These are phyloP conservation scores for Wickerhamomyces sydowiorum DNA, from an alignment of 805 yeast species.

Conservation along the genomic window DNA sequence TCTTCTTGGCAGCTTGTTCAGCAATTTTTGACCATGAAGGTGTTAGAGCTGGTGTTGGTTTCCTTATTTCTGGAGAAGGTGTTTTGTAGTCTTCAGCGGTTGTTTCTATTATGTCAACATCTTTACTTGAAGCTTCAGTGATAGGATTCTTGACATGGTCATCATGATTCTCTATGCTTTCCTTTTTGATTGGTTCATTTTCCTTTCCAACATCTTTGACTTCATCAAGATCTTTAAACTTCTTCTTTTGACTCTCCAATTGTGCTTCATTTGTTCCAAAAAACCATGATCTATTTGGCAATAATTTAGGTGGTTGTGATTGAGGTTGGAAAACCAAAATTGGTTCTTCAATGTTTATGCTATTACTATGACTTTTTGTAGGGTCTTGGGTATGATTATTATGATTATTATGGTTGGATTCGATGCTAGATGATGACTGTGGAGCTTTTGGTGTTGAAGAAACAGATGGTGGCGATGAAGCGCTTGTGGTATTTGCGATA, in stretches of 20 bases:
- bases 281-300: slow-evolving; percentile 3
- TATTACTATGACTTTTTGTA: background rate
- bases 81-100: slow-evolving; percentile 1
- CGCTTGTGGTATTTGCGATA: background rate
- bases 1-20: slow-evolving; percentile 21
- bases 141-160: slow-evolving; percentile 2
- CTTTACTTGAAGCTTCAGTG: background rate
- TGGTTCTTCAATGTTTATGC: background rate
- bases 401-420: background rate
- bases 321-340: slow-evolving; percentile 1
- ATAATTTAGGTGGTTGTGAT: background rate
- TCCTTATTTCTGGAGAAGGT: slow-evolving; percentile 5
- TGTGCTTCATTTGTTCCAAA: slow-evolving; percentile 7
- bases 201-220: slow-evolving; percentile 1
- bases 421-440: background rate
- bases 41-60: slow-evolving; percentile 12
- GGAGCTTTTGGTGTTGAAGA: background rate
- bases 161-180: slow-evolving; percentile 12
- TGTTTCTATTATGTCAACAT: too few relatives aligned
- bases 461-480: background rate
- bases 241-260: slow-evolving; percentile 6
- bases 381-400: background rate
- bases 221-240: slow-evolving; percentile 4
- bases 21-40: slow-evolving; percentile 21
- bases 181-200: slow-evolving; percentile 5